Conservation (phyloP, 2,329 filamentous ascomycete genomes). For the Botrytis hyacinthi region DNA sequence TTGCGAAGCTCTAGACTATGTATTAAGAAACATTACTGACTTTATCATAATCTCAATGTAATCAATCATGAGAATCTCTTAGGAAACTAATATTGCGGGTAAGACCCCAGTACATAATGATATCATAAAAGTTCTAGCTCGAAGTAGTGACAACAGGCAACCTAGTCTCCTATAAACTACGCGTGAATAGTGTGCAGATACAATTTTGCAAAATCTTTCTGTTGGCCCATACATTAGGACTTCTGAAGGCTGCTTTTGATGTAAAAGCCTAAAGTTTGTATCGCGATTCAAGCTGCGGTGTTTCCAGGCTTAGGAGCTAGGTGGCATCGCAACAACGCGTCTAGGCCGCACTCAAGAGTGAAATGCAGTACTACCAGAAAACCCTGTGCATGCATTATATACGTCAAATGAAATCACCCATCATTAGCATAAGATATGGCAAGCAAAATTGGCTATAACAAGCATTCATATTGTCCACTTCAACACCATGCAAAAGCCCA, state of each 20-base stretch:
- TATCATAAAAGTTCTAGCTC: neutral
- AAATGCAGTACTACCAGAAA: neutral
- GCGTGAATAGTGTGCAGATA: neutral
- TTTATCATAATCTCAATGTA: neutral
- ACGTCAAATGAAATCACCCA: neutral
- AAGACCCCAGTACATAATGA: neutral
- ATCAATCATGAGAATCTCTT: neutral
- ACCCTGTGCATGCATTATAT: neutral
- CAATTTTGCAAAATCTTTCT: neutral
- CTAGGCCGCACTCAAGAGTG: neutral
- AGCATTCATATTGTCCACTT: conserved; percentile 13
- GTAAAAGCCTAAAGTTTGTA: neutral
- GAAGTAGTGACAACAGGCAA: neutral
- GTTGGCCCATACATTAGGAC: neutral
- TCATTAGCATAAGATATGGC: neutral
- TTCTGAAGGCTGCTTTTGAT: neutral
- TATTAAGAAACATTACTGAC: neutral
- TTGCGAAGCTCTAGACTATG: no score
- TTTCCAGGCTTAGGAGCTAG: neutral
- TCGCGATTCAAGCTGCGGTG: neutral
- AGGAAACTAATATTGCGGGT: neutral
- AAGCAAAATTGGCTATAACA: neutral
- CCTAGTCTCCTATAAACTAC: neutral
- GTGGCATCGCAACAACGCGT: neutral
- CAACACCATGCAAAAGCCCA: conserved; percentile 8